phyloP scores from a whole-genome alignment of 768 basidiomycete genomes.

The Symmetrospora coprosmae region DNA sequence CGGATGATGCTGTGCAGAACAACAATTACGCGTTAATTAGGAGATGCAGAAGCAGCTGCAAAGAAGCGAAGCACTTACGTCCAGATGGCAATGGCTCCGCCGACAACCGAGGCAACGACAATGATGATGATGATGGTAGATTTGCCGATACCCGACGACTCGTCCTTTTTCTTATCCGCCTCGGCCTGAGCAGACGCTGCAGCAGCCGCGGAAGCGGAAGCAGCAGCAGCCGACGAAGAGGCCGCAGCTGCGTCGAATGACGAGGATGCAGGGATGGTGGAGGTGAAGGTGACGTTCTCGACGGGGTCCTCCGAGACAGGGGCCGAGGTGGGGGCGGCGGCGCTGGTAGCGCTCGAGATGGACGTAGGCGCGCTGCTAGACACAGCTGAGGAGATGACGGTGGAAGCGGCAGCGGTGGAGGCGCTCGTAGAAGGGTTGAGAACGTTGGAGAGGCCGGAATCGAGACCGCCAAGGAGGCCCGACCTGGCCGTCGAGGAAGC shows the following conservation, averaged over 20 bases:
- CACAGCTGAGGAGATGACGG: not conserved
- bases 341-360: not conserved
- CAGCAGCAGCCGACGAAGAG: not conserved
- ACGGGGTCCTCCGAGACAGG: conserved; percentile 5
- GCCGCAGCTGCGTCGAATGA: not conserved
- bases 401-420: not conserved
- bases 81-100: conserved; percentile 19
- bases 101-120: conserved; percentile 8
- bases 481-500: too few relatives aligned
- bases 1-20: conserved; percentile 7
- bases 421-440: not conserved
- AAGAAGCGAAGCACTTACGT: conserved; percentile 7
- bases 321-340: not conserved
- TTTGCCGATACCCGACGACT: conserved; percentile 4
- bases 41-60: too few relatives aligned
- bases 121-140: conserved; percentile 15
- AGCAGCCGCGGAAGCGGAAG: not conserved
- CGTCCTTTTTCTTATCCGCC: not conserved
- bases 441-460: not conserved
- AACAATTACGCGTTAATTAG: not conserved
- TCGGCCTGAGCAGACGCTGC: not conserved
- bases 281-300: conserved; percentile 7
- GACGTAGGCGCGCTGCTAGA: not conserved
- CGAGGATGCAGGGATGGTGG: not conserved
- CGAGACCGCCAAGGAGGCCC: not conserved